Conservation (phyloP, 1,284 basidiomycete genomes). For the Microbotryum violaceum region DNA sequence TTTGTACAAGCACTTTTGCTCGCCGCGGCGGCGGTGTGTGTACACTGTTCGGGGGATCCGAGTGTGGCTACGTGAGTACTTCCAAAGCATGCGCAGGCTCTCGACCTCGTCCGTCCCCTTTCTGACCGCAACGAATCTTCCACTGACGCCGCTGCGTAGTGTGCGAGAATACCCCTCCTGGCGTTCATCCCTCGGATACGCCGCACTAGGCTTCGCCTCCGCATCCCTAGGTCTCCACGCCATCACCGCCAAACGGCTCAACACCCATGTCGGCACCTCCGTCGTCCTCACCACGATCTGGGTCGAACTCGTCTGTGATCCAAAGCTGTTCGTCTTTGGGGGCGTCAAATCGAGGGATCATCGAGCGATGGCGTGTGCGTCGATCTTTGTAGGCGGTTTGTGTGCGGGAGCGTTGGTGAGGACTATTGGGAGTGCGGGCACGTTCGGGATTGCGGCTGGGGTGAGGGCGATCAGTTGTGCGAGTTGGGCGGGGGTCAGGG, state of each 20-base stretch:
- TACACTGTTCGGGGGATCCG: slow-evolving; percentile 51
- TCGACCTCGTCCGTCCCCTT: slow-evolving; percentile 68
- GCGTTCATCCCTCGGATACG: slow-evolving; percentile 50
- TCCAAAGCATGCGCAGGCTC: slow-evolving; percentile 51
- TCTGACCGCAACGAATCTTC: slow-evolving; percentile 37
- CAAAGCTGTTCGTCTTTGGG: slow-evolving; percentile 53
- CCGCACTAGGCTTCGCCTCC: slow-evolving; percentile 56
- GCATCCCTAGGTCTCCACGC: slow-evolving; percentile 49
- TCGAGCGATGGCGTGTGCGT: slow-evolving; percentile 57
- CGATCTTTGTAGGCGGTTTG: slow-evolving; percentile 70
- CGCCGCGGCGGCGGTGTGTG: slow-evolving; percentile 58
- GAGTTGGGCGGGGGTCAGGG: too few species aligned
- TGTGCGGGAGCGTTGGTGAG: slow-evolving; percentile 58
- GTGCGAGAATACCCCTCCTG: slow-evolving; percentile 12
- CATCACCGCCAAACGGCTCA: slow-evolving; percentile 63
- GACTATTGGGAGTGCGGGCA: slow-evolving; percentile 54
- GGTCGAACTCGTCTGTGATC: slow-evolving; percentile 76
- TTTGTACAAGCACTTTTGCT: slow-evolving; percentile 65
- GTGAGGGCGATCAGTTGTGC: too few species aligned
- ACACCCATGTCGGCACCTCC: slow-evolving; percentile 1
- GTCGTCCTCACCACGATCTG: slow-evolving; percentile 64
- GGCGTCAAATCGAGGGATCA: slow-evolving; percentile 59
- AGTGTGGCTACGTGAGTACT: slow-evolving; percentile 52
- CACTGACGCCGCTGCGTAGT: background rate
- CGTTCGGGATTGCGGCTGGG: slow-evolving; percentile 51